Conservation (phyloP, 495 filamentous ascomycete genomes). For the Cladorrhinum samala region DNA sequence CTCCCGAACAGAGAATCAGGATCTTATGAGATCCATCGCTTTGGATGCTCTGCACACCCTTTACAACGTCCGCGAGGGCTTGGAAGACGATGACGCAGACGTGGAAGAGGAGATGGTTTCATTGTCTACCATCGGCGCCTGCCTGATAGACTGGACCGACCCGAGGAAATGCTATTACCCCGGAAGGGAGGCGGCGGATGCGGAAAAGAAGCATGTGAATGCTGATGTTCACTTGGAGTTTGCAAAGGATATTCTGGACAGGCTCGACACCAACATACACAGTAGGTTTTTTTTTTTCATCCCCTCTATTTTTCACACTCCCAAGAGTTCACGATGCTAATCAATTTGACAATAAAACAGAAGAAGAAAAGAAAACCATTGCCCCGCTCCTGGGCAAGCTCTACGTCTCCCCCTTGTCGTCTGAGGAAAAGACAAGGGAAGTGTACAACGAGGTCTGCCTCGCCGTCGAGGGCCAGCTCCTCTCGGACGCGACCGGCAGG, state of each 20-base stretch:
- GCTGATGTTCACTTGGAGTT: slow-evolving; percentile 64
- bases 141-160: slow-evolving; percentile 94
- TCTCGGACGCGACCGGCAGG: slow-evolving; percentile 61
- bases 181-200: slow-evolving; percentile 45
- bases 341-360: slow-evolving; percentile 33
- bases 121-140: slow-evolving; percentile 64
- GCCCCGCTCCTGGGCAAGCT: slow-evolving; percentile 76
- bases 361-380: slow-evolving; percentile 80
- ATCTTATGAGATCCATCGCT: slow-evolving; percentile 65
- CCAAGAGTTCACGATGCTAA: slow-evolving; percentile 29
- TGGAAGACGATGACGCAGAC: slow-evolving; percentile 73
- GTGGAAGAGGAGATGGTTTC: slow-evolving; percentile 77
- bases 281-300: slow-evolving; percentile 45
- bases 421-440: slow-evolving; percentile 41
- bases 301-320: slow-evolving; percentile 24
- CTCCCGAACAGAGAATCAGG: slow-evolving; percentile 69
- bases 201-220: slow-evolving; percentile 53
- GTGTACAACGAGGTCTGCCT: slow-evolving; percentile 52
- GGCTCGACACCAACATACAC: slow-evolving; percentile 46
- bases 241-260: slow-evolving; percentile 56
- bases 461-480: slow-evolving; percentile 64
- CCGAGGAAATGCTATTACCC: slow-evolving; percentile 76
- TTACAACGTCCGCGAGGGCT: slow-evolving; percentile 58
- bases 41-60: slow-evolving; percentile 62
- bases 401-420: slow-evolving; percentile 59